These are phyloP conservation scores for Apiospora malaysiana DNA, from an alignment of 2,329 filamentous ascomycete species.

Conservation along the genomic window DNA sequence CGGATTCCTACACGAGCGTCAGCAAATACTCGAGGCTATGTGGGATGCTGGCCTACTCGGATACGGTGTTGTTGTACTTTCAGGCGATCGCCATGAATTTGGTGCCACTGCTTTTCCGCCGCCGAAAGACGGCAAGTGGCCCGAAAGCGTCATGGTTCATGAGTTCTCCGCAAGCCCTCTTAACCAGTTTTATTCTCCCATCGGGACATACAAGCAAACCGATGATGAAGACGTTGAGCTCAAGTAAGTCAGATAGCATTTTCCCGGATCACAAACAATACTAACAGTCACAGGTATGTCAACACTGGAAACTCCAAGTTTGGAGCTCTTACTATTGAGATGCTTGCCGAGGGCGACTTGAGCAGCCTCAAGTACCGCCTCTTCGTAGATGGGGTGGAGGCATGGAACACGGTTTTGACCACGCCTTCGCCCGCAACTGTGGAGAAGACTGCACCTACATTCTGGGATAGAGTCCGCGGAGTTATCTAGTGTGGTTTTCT, in stretches of 20 bases:
- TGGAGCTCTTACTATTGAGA: constrained; percentile 79
- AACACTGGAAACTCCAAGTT: constrained; percentile 90
- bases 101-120: constrained; percentile 82
- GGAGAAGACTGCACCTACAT: constrained; percentile 43
- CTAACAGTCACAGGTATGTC: constrained; percentile 64
- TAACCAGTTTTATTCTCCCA: constrained; percentile 91
- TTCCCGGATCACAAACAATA: neutral
- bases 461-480: constrained; percentile 53
- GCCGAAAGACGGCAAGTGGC: constrained; percentile 66
- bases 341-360: constrained; percentile 65
- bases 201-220: constrained; percentile 81
- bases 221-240: constrained; percentile 84
- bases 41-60: constrained; percentile 83
- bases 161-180: constrained; percentile 93
- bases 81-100: constrained; percentile 96
- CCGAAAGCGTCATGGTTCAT: constrained; percentile 70
- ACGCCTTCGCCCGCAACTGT: constrained; percentile 48
- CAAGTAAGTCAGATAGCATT: constrained; percentile 66
- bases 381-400: constrained; percentile 80
- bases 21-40: constrained; percentile 83
- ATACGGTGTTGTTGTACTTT: constrained; percentile 81
- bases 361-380: constrained; percentile 81
- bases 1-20: constrained; percentile 83
- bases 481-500: constrained; percentile 17
- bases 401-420: constrained; percentile 70